Conservation (phyloP, 139 green algal species). For the Closterium sp. region DNA sequence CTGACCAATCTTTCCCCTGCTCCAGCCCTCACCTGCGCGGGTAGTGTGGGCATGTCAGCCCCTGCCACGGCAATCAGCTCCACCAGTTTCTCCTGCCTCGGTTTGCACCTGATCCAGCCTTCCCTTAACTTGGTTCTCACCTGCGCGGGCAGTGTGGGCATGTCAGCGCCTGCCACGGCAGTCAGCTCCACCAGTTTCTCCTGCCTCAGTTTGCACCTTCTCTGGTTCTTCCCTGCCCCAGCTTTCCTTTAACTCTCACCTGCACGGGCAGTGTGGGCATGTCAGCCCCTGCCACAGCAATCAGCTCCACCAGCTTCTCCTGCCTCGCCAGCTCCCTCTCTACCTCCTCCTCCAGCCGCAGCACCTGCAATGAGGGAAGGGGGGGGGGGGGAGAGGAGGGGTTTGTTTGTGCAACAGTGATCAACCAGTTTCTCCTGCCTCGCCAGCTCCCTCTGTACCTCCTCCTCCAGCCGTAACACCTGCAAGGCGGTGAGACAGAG, state of each 20-base stretch:
- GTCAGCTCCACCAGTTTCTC: background rate
- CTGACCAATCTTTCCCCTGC: too few relatives aligned
- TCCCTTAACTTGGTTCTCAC: background rate
- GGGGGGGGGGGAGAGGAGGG: too few relatives aligned
- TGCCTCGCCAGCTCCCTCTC: background rate
- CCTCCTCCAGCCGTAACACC: background rate
- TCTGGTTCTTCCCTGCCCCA: background rate
- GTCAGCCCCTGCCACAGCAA: background rate
- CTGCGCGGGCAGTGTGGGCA: background rate
- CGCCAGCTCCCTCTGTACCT: background rate
- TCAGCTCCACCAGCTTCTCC: background rate
- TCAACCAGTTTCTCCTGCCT: too few relatives aligned
- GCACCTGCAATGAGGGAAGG: too few relatives aligned
- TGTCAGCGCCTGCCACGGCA: background rate
- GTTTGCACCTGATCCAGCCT: background rate
- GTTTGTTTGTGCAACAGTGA: too few relatives aligned
- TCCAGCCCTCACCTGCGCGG: too few relatives aligned
- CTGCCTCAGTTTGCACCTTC: background rate
- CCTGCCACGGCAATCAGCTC: background rate
- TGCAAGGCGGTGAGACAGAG: background rate
- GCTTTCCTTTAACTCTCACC: background rate
- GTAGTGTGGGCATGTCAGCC: background rate
- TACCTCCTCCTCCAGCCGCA: background rate
- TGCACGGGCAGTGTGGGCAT: background rate
- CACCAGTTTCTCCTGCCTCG: background rate